Evolutionary conservation across 305 asterid genomes (phyloP), one percentile per base, ranked within the genome.

Genomic region (Coffea humblotiana): DNA sequence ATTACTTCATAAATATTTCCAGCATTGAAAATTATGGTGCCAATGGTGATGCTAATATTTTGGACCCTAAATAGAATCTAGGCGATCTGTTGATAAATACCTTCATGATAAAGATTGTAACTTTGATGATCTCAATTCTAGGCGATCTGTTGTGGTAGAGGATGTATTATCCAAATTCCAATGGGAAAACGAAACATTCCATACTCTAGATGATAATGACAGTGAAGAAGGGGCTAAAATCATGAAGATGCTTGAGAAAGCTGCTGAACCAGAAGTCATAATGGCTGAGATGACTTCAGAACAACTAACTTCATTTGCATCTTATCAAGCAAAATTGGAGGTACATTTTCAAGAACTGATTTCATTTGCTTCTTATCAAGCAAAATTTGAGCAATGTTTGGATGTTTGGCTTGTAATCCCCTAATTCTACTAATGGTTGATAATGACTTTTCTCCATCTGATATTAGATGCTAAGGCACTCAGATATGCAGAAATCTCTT

Each of bases 231-330:
- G 99, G 82, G 99, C 99, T 84, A 91, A 90, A 86, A 87, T 96
- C 78, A 88, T 91, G 89, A 94, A 86, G 90, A 83, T 96, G 78
- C 97, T 96, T 35, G 99, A 96, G 91, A 88, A 95, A 79, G 86
- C 97, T 83, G 99, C 99, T 77, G 98, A 96, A 82, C 98, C 99
- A 58, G 98, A 96, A 84, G 76, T 96, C 82, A 83, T 96, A 84
- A 94, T 96, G 99, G 99, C 98, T 51, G 99, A 94, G 82, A 94
- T 96, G 98, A 92, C 93, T 86, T 87, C 96, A 45, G 93, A 90
- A 77, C 97, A 96, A 82, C 87, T 94, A 71, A 86, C 89, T 79
- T 90, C 94, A 69, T 91, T 94, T 88, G 84, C 94, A 80, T 83
- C 97, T 79, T 96, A 91, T 77, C 90, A 88, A 87, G 91, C 95